Conservation (phyloP, 495 filamentous ascomycete species). For the Aspergillus nanangensis region DNA sequence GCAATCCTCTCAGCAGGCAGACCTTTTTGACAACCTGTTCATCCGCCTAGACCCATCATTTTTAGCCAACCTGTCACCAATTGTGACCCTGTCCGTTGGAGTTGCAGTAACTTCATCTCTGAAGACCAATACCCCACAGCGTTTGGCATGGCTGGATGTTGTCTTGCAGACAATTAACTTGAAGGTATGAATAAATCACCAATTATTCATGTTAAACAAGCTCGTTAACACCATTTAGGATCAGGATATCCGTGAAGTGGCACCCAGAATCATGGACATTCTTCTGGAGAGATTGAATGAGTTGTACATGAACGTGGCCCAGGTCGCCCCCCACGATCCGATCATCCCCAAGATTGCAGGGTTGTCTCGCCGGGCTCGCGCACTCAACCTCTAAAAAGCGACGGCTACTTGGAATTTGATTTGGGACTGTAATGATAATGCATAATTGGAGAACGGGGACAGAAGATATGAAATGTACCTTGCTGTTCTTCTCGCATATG, state of each 20-base stretch:
- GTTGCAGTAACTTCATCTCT: slow-evolving; percentile 74
- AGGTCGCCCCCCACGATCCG: slow-evolving; percentile 55
- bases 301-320: slow-evolving; percentile 64
- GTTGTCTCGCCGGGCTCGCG: slow-evolving; percentile 49
- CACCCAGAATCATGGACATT: slow-evolving; percentile 60
- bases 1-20: slow-evolving; percentile 67
- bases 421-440: not conserved
- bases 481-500: too few species aligned
- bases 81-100: slow-evolving; percentile 78
- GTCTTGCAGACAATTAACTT: slow-evolving; percentile 55
- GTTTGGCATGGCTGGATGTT: slow-evolving; percentile 73
- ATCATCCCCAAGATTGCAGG: slow-evolving; percentile 58
- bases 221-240: slow-evolving; percentile 46
- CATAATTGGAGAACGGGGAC: not conserved
- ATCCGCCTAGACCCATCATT: slow-evolving; percentile 68
- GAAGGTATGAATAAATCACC: slow-evolving; percentile 28
- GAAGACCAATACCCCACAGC: slow-evolving; percentile 57
- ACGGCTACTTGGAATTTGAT: not conserved
- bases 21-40: slow-evolving; percentile 79
- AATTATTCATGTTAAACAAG: not conserved
- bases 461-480: not conserved
- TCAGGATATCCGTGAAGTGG: slow-evolving; percentile 66
- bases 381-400: slow-evolving; percentile 36
- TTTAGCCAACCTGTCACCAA: slow-evolving; percentile 59
- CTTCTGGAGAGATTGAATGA: slow-evolving; percentile 66